Conservation (phyloP, 768 basidiomycete species). For the Sistotremastrum niveocremeum region DNA sequence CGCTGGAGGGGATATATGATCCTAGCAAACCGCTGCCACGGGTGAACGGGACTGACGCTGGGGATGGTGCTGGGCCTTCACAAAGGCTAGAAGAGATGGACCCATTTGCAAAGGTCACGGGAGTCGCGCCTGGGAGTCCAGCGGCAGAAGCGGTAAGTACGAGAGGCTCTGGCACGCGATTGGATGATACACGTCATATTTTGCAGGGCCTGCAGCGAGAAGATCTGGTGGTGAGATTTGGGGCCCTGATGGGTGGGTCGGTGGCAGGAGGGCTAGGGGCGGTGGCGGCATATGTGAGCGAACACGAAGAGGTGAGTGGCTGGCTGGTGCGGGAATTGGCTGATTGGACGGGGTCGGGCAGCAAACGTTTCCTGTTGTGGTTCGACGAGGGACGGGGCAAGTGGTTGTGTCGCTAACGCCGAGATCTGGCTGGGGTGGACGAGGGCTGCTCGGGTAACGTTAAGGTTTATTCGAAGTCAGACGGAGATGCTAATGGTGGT, state of each 20-base stretch:
- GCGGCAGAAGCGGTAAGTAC: conserved; percentile 63
- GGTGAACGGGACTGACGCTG: conserved; percentile 11
- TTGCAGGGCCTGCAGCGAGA: conserved; percentile 50
- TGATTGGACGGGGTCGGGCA: conserved; percentile 17
- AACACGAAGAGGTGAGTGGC: conserved; percentile 59
- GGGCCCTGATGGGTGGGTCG: conserved; percentile 37
- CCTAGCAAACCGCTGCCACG: conserved; percentile 17
- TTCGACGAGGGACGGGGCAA: conserved; percentile 35
- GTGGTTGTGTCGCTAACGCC: conserved; percentile 50
- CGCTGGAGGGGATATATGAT: conserved; percentile 58
- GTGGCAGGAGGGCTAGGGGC: conserved; percentile 48
- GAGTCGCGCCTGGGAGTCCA: conserved; percentile 69
- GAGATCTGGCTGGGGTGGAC: conserved; percentile 71
- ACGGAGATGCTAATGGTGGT: conserved; percentile 2
- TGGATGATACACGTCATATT: conserved; percentile 1
- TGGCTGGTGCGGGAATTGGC: neutral
- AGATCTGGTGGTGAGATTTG: conserved; percentile 68
- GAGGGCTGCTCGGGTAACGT: conserved; percentile 70
- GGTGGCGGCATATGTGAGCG: conserved; percentile 59
- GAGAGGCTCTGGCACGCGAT: neutral
- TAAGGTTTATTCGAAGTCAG: neutral
- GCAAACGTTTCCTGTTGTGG: conserved; percentile 45
- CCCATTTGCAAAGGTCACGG: conserved; percentile 75
- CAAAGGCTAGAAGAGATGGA: conserved; percentile 9
- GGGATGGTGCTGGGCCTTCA: conserved; percentile 8